These are phyloP conservation scores for Carex arenaria DNA, from an alignment of 202 grass and related monocot genomes.

Conservation along the genomic window DNA sequence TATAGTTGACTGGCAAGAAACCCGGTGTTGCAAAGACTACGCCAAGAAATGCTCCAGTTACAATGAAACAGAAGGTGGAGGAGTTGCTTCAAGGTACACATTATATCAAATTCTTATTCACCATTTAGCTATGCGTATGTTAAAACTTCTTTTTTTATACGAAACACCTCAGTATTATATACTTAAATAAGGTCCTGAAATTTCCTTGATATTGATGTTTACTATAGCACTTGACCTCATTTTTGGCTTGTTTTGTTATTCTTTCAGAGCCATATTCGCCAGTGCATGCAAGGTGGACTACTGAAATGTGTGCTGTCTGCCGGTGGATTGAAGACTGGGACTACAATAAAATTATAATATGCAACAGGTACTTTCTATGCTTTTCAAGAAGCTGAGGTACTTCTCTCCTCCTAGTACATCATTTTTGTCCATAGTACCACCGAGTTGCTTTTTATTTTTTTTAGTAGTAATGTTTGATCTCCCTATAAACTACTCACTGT, in stretches of 20 bases:
- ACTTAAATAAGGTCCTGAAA: not conserved
- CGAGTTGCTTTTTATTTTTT: not conserved
- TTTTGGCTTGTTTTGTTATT: not conserved
- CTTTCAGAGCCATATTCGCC: slow-evolving; percentile 59
- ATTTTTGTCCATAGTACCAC: not conserved
- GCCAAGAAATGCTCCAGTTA: not conserved
- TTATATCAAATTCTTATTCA: not conserved
- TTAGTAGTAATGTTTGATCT: not conserved
- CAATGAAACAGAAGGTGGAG: slow-evolving; percentile 10
- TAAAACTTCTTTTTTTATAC: not conserved
- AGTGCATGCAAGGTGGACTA: slow-evolving; percentile 84
- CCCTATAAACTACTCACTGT: not conserved
- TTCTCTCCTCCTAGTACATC: slow-evolving; percentile 16
- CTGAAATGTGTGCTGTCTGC: slow-evolving; percentile 89
- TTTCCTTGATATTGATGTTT: slow-evolving; percentile 3
- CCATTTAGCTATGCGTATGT: not conserved
- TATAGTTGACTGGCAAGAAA: slow-evolving; percentile 3
- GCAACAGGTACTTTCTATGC: slow-evolving; percentile 64
- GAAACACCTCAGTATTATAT: not conserved
- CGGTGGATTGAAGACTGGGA: slow-evolving; percentile 98
- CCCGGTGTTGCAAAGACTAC: not conserved
- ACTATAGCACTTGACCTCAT: not conserved
- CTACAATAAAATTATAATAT: slow-evolving; percentile 98
- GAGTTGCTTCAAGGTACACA: slow-evolving; percentile 11
- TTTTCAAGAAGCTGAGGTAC: not conserved